These are phyloP conservation scores for Bocquillonia castaneifolia DNA, from an alignment of 441 rosid species.

Conservation along the genomic window DNA sequence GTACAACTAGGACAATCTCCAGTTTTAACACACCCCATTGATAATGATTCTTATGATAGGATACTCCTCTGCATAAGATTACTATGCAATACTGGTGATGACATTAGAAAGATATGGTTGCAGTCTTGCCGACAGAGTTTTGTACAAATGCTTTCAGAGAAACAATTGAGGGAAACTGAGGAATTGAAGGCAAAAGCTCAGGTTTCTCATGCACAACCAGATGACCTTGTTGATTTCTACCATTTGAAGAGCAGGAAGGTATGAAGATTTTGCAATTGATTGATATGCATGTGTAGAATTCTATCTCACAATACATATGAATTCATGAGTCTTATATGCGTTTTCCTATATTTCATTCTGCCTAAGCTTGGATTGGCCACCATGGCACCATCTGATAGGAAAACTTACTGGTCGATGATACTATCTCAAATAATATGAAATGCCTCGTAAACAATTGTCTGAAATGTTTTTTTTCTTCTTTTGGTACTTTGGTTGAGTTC, in stretches of 20 bases:
- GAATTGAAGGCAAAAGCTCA: slow-evolving; percentile 87
- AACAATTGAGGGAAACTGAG: slow-evolving; percentile 71
- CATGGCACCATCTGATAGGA: too few species aligned
- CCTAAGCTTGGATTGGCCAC: neutral
- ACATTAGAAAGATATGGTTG: slow-evolving; percentile 77
- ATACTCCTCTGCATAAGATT: slow-evolving; percentile 68
- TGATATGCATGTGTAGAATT: neutral
- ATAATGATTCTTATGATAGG: slow-evolving; percentile 76
- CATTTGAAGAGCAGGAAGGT: slow-evolving; percentile 95
- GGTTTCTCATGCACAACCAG: slow-evolving; percentile 80
- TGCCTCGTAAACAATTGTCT: neutral
- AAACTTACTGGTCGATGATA: neutral
- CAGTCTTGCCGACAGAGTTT: slow-evolving; percentile 79
- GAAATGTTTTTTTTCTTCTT: neutral
- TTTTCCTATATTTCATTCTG: neutral
- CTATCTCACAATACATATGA: neutral
- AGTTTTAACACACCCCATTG: slow-evolving; percentile 73
- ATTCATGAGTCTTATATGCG: neutral
- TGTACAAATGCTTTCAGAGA: slow-evolving; percentile 86
- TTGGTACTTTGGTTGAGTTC: neutral
- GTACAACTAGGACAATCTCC: slow-evolving; percentile 85
- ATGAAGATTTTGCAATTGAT: slow-evolving; percentile 7
- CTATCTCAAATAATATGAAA: too few species aligned
- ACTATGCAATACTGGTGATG: slow-evolving; percentile 64
- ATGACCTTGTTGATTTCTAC: slow-evolving; percentile 86